A percentile compares a stretch with the other conserved stretches of the same genome.
phyloP scores from a whole-genome alignment of 768 basidiomycete genomes.

The Grammothele lineata region DNA sequence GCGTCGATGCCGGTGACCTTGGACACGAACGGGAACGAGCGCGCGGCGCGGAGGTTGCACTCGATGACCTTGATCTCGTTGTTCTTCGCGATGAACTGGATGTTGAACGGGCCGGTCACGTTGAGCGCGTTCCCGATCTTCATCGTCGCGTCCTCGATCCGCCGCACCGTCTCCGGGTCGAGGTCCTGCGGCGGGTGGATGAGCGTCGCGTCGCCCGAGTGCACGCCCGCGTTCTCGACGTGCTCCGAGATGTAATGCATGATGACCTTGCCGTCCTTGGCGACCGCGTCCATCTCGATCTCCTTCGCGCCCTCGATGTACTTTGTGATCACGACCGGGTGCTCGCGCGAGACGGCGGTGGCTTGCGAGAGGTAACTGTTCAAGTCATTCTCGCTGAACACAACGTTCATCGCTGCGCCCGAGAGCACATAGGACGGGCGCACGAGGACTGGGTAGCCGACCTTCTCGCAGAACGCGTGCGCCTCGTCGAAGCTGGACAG shows the following conservation, averaged over 20 bases:
- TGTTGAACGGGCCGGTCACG: slow-evolving; percentile 98
- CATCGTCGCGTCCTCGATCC: slow-evolving; percentile 93
- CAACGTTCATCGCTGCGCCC: slow-evolving; percentile 99
- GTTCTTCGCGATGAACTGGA: slow-evolving; percentile 99
- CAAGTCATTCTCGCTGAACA: slow-evolving; percentile 88
- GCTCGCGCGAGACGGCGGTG: slow-evolving; percentile 91
- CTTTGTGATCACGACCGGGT: slow-evolving; percentile 97
- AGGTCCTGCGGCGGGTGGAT: slow-evolving; percentile 98
- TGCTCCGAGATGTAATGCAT: slow-evolving; percentile 99
- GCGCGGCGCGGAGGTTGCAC: slow-evolving; percentile 95
- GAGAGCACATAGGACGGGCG: slow-evolving; percentile 99
- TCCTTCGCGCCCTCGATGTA: slow-evolving; percentile 99
- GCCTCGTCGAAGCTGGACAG: slow-evolving; percentile 89
- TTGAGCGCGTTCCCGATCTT: slow-evolving; percentile 98
- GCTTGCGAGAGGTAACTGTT: slow-evolving; percentile 92
- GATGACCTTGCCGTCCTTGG: slow-evolving; percentile 94
- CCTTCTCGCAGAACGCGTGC: slow-evolving; percentile 82
- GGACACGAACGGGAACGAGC: slow-evolving; percentile 98
- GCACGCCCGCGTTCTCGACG: slow-evolving; percentile 98
- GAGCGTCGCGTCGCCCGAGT: slow-evolving; percentile 97
- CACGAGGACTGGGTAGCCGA: slow-evolving; percentile 94
- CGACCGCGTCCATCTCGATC: slow-evolving; percentile 99
- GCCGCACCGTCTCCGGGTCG: slow-evolving; percentile 92
- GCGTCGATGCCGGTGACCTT: slow-evolving; percentile 98
- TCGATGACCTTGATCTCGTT: slow-evolving; percentile 99